Conservation (phyloP, 2,329 filamentous ascomycete genomes). For the Fusarium albosuccineum region DNA sequence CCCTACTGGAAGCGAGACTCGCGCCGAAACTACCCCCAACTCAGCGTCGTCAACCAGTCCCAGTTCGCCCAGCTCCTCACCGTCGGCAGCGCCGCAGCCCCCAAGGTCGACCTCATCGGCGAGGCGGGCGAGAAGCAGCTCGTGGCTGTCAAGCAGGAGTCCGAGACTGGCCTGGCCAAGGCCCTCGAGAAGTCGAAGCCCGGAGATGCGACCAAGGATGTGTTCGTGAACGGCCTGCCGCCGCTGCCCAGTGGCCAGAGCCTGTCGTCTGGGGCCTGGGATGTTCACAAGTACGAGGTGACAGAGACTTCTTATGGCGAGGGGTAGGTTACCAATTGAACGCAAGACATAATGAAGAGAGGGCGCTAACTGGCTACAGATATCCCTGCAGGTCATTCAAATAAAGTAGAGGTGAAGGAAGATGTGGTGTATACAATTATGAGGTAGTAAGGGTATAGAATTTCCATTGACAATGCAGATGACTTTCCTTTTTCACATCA, state of each 20-base stretch:
- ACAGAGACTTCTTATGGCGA: constrained; percentile 77
- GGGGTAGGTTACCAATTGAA: constrained; percentile 66
- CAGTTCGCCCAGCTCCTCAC: constrained; percentile 88
- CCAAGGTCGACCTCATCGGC: constrained; percentile 84
- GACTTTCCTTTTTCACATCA: constrained; percentile 37
- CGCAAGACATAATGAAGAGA: no score
- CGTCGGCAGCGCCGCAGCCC: constrained; percentile 83
- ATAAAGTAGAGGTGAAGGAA: constrained; percentile 52
- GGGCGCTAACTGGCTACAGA: constrained; percentile 53
- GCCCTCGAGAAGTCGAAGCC: constrained; percentile 72
- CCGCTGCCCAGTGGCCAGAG: constrained; percentile 84
- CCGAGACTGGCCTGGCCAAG: constrained; percentile 78
- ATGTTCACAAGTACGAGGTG: constrained; percentile 77
- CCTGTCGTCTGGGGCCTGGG: constrained; percentile 65
- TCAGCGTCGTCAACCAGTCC: constrained; percentile 84
- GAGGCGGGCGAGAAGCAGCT: constrained; percentile 73
- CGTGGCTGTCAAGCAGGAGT: constrained; percentile 80
- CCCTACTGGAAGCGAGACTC: constrained; percentile 87
- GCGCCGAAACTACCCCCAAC: constrained; percentile 83
- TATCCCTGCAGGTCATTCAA: constrained; percentile 75
- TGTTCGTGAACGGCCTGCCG: constrained; percentile 84
- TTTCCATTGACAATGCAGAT: constrained; percentile 49
- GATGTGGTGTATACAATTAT: constrained; percentile 49
- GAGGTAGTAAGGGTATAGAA: constrained; percentile 47
- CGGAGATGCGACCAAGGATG: constrained; percentile 70